Evolutionary conservation across 768 basidiomycete genomes (phyloP).

Genomic region (Hygrocybe punicea): DNA sequence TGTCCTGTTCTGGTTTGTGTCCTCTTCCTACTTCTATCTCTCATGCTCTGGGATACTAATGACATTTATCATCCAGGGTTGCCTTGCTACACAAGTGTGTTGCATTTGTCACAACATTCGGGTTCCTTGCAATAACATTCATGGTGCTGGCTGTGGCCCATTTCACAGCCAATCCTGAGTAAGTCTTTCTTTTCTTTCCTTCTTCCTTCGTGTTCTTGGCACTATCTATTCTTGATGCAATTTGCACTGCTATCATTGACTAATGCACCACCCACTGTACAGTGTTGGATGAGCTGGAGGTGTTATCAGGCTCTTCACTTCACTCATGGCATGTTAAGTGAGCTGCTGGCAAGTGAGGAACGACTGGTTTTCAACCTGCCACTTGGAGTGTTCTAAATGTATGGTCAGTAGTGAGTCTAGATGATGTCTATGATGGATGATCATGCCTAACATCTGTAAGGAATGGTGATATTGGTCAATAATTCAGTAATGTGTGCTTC

Average conservation of each 20-base stretch:
- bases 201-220: not conserved
- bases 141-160: slow-evolving; percentile 41
- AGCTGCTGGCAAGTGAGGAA: slow-evolving; percentile 42
- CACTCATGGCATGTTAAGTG: slow-evolving; percentile 45
- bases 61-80: slow-evolving; percentile 17
- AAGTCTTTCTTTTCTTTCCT: not conserved
- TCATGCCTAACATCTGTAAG: too few relatives aligned
- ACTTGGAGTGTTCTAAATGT: slow-evolving; percentile 34
- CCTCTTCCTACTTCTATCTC: not conserved
- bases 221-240: not conserved
- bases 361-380: slow-evolving; percentile 39
- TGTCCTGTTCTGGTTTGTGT: slow-evolving; percentile 55
- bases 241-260: not conserved
- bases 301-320: slow-evolving; percentile 43
- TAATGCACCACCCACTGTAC: not conserved
- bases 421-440: too few relatives aligned
- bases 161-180: slow-evolving; percentile 24
- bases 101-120: slow-evolving; percentile 41
- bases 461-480: too few relatives aligned
- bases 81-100: slow-evolving; percentile 39
- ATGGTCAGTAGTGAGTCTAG: too few relatives aligned
- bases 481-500: too few relatives aligned
- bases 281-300: slow-evolving; percentile 37
- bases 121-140: slow-evolving; percentile 41
- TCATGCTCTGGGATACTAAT: not conserved